Evolutionary conservation across 345 rosid species (phyloP).

Genomic region (Raphanus raphanistrum): DNA sequence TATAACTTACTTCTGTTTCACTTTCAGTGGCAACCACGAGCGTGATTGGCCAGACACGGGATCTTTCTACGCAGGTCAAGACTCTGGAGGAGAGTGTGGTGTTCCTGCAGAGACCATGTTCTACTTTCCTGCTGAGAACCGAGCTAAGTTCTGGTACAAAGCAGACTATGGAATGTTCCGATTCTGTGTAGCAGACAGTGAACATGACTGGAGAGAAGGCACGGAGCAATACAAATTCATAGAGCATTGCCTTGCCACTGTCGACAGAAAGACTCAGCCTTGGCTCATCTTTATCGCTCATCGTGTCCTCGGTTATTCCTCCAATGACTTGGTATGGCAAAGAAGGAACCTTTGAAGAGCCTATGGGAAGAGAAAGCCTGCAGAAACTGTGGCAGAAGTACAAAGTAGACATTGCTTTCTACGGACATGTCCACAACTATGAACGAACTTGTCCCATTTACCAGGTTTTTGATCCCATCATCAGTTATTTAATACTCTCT

Average conservation of each 20-base stretch:
- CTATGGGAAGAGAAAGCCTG: constrained; percentile 74
- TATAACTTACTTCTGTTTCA: background rate
- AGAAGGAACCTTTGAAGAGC: constrained; percentile 67
- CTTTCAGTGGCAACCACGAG: constrained; percentile 73
- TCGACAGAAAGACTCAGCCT: constrained; percentile 73
- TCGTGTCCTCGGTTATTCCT: constrained; percentile 77
- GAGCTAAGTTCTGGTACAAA: constrained; percentile 53
- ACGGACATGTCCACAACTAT: constrained; percentile 82
- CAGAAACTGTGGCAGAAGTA: constrained; percentile 88
- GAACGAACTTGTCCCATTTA: constrained; percentile 80
- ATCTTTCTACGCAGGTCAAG: constrained; percentile 51
- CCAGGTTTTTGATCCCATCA: constrained; percentile 50
- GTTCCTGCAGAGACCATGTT: constrained; percentile 69
- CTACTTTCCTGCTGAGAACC: constrained; percentile 64
- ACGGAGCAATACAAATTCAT: constrained; percentile 67
- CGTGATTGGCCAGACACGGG: constrained; percentile 77
- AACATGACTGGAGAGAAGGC: constrained; percentile 87
- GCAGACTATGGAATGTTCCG: constrained; percentile 81
- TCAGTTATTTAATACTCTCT: background rate
- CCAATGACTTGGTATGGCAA: constrained; percentile 49
- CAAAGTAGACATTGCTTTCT: constrained; percentile 80
- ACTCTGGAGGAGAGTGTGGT: constrained; percentile 75
- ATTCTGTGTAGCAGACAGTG: constrained; percentile 77
- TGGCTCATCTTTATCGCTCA: constrained; percentile 80
- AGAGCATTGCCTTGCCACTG: constrained; percentile 68